These are phyloP conservation scores for Paulownia fortunei DNA, from an alignment of 257 asterid species.

Conservation along the genomic window DNA sequence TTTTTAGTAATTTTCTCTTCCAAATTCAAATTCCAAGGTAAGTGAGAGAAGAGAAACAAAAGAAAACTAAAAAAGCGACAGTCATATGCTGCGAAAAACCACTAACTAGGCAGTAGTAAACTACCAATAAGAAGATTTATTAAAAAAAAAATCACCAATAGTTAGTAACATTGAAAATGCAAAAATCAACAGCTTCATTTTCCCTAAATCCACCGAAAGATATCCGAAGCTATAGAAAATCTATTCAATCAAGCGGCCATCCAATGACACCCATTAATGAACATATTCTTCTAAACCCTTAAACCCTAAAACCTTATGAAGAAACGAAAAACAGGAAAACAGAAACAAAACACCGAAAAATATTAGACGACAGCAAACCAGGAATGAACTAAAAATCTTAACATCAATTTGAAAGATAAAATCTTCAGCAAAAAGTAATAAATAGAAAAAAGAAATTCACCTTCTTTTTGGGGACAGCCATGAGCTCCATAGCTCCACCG, in stretches of 20 bases:
- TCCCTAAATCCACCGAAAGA: not conserved
- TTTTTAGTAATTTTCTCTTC: not conserved
- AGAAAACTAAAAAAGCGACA: not conserved
- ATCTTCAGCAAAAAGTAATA: not conserved
- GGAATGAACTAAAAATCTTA: not conserved
- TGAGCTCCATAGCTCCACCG: constrained; percentile 71
- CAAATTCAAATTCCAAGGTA: not conserved
- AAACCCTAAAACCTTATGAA: constrained; percentile 24
- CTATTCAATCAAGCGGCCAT: constrained; percentile 4
- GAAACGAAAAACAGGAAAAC: not conserved
- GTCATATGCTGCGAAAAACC: not conserved
- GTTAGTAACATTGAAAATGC: not conserved
- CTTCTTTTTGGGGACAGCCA: constrained; percentile 92
- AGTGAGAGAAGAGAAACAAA: not conserved
- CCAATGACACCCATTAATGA: not conserved
- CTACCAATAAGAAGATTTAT: not conserved
- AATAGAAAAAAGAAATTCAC: constrained; percentile 30
- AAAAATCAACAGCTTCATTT: not conserved
- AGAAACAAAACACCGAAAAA: not conserved
- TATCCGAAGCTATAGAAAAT: not conserved
- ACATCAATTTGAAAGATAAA: not conserved
- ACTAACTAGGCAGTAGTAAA: not conserved
- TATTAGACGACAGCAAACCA: not conserved
- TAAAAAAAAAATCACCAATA: not conserved
- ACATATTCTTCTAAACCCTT: not conserved